Base-by-base conservation (phyloP, 805 yeast species). In the Candida krabiensis region DNA sequence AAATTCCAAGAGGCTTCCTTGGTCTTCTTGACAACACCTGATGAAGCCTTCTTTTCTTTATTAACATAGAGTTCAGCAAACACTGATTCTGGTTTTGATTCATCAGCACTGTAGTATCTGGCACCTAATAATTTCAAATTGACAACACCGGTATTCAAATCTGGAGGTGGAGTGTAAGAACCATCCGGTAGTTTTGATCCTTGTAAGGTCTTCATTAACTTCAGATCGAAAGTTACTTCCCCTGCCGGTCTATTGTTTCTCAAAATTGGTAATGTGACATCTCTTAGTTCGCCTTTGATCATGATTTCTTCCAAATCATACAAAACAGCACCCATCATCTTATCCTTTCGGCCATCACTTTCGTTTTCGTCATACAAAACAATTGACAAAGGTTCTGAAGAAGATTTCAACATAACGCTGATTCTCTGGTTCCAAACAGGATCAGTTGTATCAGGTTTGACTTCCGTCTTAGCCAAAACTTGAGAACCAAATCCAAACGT, bases 121-220 rank as follows among this genome's bases (percentile, higher is more conserved):
- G 85, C 83, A 49, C 79, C 85, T 21, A 68, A 56, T 33, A 86
- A 63, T 43, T 80, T 83, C 49, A 91, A 66, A 53, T 80, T 73
- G 15, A 83, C 79, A 52, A 95, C 81, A 73, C 99, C 99, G 12
- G 97, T 88, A 65, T 91, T 91, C 59, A 87, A 77, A 49, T 88
- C 96, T 30, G 96, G 96, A 31, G 95, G 86, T 33, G 95, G 88
- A 48, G 80, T 82, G 37, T 75, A 70, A 2, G 90, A 82, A 35
- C 96, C 96, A 61, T 88, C 96, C 3, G 86, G 82, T 41, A 75
- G 71, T 44, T 76, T 66, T 50, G 70, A 61, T 40, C 78, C 70
- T 64, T 77, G 70, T 44, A 88, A 65, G 11, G 93, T 82, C 28
- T 95, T 93, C 72, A 80, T 80, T 67, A 75, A 86, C 46, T 79